phyloP scores from a whole-genome alignment of 2,329 filamentous ascomycete species.

The Cordyceps militaris region DNA sequence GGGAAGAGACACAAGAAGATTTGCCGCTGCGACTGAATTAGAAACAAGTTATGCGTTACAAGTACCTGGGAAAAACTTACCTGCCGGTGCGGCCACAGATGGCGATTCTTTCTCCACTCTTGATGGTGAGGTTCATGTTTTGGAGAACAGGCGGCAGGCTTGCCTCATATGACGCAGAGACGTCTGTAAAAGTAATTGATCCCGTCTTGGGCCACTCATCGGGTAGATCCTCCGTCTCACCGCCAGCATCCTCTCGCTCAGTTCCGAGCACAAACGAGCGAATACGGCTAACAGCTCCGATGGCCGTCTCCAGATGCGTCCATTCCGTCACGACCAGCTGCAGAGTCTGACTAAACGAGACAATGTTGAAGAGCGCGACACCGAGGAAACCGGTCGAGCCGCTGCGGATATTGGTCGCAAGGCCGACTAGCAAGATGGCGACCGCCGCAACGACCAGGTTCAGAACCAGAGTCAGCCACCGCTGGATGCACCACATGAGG shows the following conservation, averaged over 20 bases:
- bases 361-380: constrained; percentile 23
- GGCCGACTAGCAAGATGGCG: constrained; percentile 36
- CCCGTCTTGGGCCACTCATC: constrained; percentile 24
- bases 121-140: constrained; percentile 24
- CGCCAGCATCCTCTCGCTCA: constrained; percentile 17
- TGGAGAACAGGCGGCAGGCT: constrained; percentile 21
- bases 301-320: constrained; percentile 24
- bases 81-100: constrained; percentile 38
- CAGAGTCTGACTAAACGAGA: constrained; percentile 23
- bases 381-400: constrained; percentile 24
- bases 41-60: neutral
- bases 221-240: constrained; percentile 16
- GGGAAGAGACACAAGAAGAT: constrained; percentile 31
- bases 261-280: constrained; percentile 20
- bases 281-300: constrained; percentile 23
- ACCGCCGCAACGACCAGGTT: constrained; percentile 39
- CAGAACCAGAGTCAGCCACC: constrained; percentile 42
- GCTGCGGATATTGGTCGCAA: constrained; percentile 32
- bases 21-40: constrained; percentile 23
- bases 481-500: constrained; percentile 40
- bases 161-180: constrained; percentile 25
- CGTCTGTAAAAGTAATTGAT: constrained; percentile 20
- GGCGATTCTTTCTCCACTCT: constrained; percentile 30
- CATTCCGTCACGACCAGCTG: constrained; percentile 28
- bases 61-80: constrained; percentile 13